Percentiles rank a stretch among this genome's conserved stretches.
Conservation (phyloP, 495 filamentous ascomycete genomes). For the Penicillium bialowiezense region DNA sequence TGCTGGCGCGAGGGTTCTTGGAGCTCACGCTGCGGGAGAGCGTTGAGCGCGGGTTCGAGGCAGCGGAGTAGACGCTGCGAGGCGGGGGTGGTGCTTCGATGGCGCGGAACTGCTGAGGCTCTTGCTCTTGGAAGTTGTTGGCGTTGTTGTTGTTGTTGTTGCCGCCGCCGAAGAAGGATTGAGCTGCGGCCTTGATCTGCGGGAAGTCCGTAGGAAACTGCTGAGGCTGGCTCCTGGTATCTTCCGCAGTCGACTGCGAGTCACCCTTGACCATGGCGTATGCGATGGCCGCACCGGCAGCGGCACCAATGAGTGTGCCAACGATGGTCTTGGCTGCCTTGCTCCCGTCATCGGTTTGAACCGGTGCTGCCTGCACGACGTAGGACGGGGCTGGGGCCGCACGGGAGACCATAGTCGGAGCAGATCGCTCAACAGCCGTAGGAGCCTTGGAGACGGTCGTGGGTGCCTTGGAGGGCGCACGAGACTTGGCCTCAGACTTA, state of each 20-base stretch:
- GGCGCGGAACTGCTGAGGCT: slow-evolving; percentile 15
- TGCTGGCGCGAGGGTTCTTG: slow-evolving; percentile 42
- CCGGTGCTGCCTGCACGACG: slow-evolving; percentile 23
- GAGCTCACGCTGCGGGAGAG: slow-evolving; percentile 32
- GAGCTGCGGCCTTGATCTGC: slow-evolving; percentile 25
- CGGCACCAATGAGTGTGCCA: slow-evolving; percentile 73
- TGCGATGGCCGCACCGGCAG: slow-evolving; percentile 69
- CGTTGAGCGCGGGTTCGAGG: slow-evolving; percentile 29
- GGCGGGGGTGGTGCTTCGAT: slow-evolving; percentile 45
- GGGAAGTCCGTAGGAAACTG: slow-evolving; percentile 28
- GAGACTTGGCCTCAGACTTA: slow-evolving; percentile 18
- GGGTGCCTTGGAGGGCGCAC: slow-evolving; percentile 30
- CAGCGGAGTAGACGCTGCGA: slow-evolving; percentile 34
- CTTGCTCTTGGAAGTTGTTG: slow-evolving; percentile 3
- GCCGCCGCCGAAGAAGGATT: slow-evolving; percentile 18
- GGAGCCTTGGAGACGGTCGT: slow-evolving; percentile 30
- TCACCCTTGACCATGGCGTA: slow-evolving; percentile 66
- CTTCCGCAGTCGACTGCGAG: slow-evolving; percentile 24
- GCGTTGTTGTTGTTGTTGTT: slow-evolving; percentile 20
- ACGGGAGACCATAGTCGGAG: slow-evolving; percentile 28
- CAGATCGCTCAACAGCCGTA: slow-evolving; percentile 25
- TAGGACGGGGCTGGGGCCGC: slow-evolving; percentile 26
- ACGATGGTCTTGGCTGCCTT: slow-evolving; percentile 57
- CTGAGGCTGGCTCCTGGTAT: slow-evolving; percentile 19
- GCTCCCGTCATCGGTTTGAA: slow-evolving; percentile 35